Conservation (phyloP, 1,284 basidiomycete genomes). For the Coniophora puteana region DNA sequence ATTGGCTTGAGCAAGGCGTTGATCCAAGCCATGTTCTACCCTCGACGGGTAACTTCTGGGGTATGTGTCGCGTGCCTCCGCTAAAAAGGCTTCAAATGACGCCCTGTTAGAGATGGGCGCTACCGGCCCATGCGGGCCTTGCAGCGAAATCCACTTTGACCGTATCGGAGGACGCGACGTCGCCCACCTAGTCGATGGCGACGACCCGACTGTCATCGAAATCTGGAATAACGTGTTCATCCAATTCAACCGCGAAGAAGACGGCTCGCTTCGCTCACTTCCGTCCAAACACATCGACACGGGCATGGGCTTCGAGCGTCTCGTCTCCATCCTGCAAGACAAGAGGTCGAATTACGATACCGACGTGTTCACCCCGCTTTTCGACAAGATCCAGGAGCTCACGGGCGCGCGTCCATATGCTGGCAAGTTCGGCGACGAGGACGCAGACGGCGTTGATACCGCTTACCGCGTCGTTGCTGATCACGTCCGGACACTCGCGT, state of each 20-base stretch:
- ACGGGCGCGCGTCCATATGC: slow-evolving; percentile 86
- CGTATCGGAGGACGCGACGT: slow-evolving; percentile 94
- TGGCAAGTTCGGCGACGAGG: slow-evolving; percentile 92
- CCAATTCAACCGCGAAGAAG: slow-evolving; percentile 94
- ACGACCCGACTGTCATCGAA: slow-evolving; percentile 95
- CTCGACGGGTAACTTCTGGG: slow-evolving; percentile 99
- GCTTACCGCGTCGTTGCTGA: slow-evolving; percentile 98
- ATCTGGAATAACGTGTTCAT: slow-evolving; percentile 99
- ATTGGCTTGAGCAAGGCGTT: slow-evolving; percentile 87
- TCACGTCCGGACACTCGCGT: slow-evolving; percentile 93
- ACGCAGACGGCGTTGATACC: slow-evolving; percentile 93
- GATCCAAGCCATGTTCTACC: slow-evolving; percentile 89
- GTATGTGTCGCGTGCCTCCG: slow-evolving; percentile 39
- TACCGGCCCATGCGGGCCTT: slow-evolving; percentile 96
- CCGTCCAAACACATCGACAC: slow-evolving; percentile 97
- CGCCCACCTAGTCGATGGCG: slow-evolving; percentile 87
- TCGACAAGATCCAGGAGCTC: slow-evolving; percentile 83
- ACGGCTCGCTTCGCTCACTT: slow-evolving; percentile 76
- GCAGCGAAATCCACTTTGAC: slow-evolving; percentile 97
- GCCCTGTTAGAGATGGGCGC: slow-evolving; percentile 86
- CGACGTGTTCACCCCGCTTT: slow-evolving; percentile 91
- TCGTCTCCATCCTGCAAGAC: slow-evolving; percentile 93
- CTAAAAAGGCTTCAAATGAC: slow-evolving; percentile 4
- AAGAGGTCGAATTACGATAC: slow-evolving; percentile 97
- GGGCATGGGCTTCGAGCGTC: slow-evolving; percentile 97